Percentiles rank a stretch among this genome's conserved stretches.
These are phyloP conservation scores for Triangularia verruculosa DNA, from an alignment of 2,329 filamentous ascomycete species.

Conservation along the genomic window DNA sequence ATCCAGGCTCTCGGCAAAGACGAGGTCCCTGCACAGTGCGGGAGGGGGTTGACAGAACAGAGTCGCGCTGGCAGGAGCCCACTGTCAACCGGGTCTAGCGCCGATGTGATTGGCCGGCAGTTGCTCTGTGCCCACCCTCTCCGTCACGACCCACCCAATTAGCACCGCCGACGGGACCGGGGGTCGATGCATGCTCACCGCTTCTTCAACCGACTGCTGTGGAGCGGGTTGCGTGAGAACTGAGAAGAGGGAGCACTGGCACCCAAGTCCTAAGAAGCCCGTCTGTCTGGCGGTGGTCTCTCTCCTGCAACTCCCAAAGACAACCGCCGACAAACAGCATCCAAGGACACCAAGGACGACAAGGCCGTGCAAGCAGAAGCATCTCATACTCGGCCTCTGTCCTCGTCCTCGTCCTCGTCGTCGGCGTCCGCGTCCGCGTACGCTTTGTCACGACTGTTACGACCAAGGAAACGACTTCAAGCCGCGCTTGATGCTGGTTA, in stretches of 20 bases:
- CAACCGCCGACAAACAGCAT: no score
- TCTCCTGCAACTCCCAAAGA: not conserved
- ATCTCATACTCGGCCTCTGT: not conserved
- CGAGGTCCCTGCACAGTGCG: slow-evolving; percentile 26
- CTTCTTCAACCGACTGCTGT: slow-evolving; percentile 28
- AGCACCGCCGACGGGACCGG: slow-evolving; percentile 20
- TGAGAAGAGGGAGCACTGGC: slow-evolving; percentile 7
- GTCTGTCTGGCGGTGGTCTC: not conserved
- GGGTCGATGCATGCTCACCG: slow-evolving; percentile 31
- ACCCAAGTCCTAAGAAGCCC: no score
- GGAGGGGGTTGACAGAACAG: slow-evolving; percentile 19
- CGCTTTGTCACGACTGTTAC: not conserved
- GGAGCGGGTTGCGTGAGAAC: slow-evolving; percentile 22
- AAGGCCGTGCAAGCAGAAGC: not conserved
- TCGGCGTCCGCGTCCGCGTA: no score
- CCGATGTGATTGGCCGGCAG: slow-evolving; percentile 22
- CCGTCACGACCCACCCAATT: slow-evolving; percentile 26
- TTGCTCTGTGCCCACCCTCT: slow-evolving; percentile 24
- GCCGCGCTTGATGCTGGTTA: slow-evolving; percentile 27
- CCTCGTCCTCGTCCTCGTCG: no score
- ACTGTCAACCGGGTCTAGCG: slow-evolving; percentile 11
- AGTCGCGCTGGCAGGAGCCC: slow-evolving; percentile 10
- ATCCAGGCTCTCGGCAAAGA: slow-evolving; percentile 8
- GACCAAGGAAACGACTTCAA: not conserved
- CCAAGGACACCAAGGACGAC: not conserved